Conservation (phyloP, 768 basidiomycete genomes). For the Suillus occidentalis region DNA sequence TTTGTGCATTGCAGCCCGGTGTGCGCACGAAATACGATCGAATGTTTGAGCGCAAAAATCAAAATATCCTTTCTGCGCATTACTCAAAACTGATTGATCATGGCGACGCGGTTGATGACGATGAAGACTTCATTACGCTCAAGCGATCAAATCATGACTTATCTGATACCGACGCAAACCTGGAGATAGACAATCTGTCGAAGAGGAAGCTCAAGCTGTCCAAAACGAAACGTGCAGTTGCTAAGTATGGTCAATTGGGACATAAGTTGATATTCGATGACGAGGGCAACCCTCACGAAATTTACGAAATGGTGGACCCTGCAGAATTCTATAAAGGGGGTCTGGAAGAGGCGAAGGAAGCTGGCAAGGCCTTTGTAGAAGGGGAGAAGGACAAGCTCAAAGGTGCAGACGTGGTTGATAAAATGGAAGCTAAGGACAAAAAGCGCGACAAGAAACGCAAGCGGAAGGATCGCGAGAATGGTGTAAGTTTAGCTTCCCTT, state of each 20-base stretch:
- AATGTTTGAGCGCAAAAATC: slow-evolving; percentile 97
- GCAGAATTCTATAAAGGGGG: slow-evolving; percentile 74
- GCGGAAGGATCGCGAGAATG: slow-evolving; percentile 73
- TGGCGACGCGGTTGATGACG: slow-evolving; percentile 42
- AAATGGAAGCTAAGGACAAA: slow-evolving; percentile 83
- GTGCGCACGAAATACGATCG: slow-evolving; percentile 94
- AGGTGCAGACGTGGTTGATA: slow-evolving; percentile 71
- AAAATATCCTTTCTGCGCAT: slow-evolving; percentile 86
- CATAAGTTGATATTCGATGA: slow-evolving; percentile 91
- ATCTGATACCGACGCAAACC: slow-evolving; percentile 31
- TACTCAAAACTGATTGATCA: slow-evolving; percentile 87
- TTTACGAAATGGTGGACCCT: slow-evolving; percentile 80
- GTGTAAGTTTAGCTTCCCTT: slow-evolving; percentile 20
- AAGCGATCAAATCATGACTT: slow-evolving; percentile 90
- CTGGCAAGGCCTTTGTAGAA: slow-evolving; percentile 69
- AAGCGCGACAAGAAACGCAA: slow-evolving; percentile 91
- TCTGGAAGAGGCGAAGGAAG: slow-evolving; percentile 60
- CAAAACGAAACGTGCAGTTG: slow-evolving; percentile 68
- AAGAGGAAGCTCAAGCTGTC: slow-evolving; percentile 84
- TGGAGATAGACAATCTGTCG: slow-evolving; percentile 58
- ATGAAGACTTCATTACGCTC: slow-evolving; percentile 91
- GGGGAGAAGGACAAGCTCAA: slow-evolving; percentile 73
- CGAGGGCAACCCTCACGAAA: slow-evolving; percentile 72
- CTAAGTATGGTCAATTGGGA: slow-evolving; percentile 56
- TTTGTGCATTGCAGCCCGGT: slow-evolving; percentile 27